Conservation (phyloP, 2,329 filamentous ascomycete genomes). For the Colletotrichum gloeosporioides region DNA sequence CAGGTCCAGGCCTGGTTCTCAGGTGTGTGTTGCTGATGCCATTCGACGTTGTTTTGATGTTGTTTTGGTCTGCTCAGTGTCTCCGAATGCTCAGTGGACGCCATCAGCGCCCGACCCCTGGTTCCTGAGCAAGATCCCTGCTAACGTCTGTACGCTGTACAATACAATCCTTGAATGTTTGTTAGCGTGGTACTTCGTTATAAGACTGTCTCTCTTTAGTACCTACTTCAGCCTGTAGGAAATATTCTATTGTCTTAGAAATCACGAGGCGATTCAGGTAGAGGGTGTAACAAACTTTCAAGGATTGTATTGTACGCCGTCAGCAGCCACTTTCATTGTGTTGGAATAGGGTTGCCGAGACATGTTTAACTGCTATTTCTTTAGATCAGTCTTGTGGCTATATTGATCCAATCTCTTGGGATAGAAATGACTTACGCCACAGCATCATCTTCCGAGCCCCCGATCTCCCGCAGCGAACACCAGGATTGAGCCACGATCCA, state of each 20-base stretch:
- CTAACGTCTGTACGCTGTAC: neutral
- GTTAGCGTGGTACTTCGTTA: too few species aligned
- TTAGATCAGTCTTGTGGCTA: neutral
- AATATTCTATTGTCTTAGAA: too few species aligned
- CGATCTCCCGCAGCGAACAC: neutral
- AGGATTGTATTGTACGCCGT: too few species aligned
- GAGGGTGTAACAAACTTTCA: too few species aligned
- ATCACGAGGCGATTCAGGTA: too few species aligned
- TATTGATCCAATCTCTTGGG: neutral
- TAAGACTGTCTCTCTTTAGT: too few species aligned
- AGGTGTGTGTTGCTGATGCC: neutral
- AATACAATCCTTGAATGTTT: too few species aligned
- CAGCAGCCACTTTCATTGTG: neutral
- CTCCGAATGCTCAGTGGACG: neutral
- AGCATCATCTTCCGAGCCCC: neutral
- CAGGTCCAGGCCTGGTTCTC: neutral
- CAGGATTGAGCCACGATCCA: neutral
- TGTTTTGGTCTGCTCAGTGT: neutral
- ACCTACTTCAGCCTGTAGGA: too few species aligned
- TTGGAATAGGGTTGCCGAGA: neutral
- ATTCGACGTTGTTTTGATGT: neutral
- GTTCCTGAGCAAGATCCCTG: neutral
- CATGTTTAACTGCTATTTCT: neutral
- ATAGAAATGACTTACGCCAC: neutral
- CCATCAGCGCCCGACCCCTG: neutral